Conservation (phyloP, 345 rosid genomes). For the Eucalyptus polyanthemos region DNA sequence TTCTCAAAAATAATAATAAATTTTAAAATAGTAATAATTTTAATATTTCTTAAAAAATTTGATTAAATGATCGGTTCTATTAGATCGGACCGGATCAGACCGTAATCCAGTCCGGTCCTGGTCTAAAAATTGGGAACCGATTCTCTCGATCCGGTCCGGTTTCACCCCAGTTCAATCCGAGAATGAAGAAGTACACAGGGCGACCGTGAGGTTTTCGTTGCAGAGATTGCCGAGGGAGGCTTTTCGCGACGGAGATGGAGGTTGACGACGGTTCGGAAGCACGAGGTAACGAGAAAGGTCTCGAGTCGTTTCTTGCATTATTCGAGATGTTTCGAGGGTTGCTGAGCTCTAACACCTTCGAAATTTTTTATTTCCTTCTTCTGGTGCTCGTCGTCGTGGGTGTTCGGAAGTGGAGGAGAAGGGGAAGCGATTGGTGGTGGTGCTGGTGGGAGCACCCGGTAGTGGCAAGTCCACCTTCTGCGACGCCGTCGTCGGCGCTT, state of each 20-base stretch:
- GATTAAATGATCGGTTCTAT: no score
- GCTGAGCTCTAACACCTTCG: neutral
- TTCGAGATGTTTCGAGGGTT: neutral
- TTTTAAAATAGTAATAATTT: no score
- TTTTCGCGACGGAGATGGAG: slow-evolving; percentile 21
- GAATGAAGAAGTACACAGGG: neutral
- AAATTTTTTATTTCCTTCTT: neutral
- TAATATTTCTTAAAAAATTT: accelerated
- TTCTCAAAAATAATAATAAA: no score
- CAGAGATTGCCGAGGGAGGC: neutral
- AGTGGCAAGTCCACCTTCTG: slow-evolving; percentile 96
- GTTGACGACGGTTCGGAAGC: slow-evolving; percentile 4
- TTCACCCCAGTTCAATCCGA: neutral
- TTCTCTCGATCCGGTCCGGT: no score
- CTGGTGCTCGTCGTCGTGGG: neutral
- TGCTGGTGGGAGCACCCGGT: slow-evolving; percentile 80
- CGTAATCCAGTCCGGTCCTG: no score
- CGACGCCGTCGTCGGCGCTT: slow-evolving; percentile 44
- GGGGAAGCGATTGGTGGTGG: slow-evolving; percentile 26
- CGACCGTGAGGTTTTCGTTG: neutral
- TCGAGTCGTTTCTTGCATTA: neutral
- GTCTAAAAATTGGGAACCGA: no score
- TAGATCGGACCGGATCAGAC: no score
- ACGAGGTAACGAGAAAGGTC: neutral
- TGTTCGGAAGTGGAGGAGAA: slow-evolving; percentile 7